Base-by-base conservation (phyloP, 1,139 yeast genomes). In the Citeromyces siamensis region DNA sequence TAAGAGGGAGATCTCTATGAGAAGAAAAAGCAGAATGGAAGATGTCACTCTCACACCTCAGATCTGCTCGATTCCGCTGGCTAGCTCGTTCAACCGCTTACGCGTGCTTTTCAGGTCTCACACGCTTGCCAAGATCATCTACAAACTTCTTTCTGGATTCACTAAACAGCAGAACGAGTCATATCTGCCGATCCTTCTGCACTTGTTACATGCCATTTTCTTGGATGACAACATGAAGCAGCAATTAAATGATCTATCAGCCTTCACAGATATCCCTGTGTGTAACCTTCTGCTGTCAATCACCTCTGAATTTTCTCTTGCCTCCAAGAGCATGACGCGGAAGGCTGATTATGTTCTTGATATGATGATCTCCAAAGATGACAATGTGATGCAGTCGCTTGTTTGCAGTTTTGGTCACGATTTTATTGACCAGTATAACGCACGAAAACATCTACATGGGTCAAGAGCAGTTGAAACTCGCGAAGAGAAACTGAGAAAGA, bases 151-250 rank as follows among this genome's bases (percentile, higher is more conserved):
- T 12, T 71, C 69, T 39, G 62, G 64, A 28, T 64, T 81, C 0
- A 57, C 75, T 22, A 65, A 64, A 36, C 49, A 60, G 1, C 53
- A 50, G 3, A 47, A 49, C 16, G 65, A 66, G n/a, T 59, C 71
- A 0, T 77, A 60, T 46, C 53, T 78, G 34, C 70, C 74, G 10
- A 75, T 72, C 36, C 50, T 76, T n/a, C 61, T 81, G 33, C 90
- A 80, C 47, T 61, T 80, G 40, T 44, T 79, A 2, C 85, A 80
- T 57, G 88, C 81, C 3, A 61, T 76, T 4, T 51, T 80, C 19
- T 42, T 66, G 16, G 85, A 80, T 50, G 72, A 71, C 42, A 33
- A 14, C 9, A 46, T 49, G 3, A 36, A 44, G 1, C 53, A 59
- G 32, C 16, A 13, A 13, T 26, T 17, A 6, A 13, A 8, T 26